Evolutionary conservation across 1,284 basidiomycete genomes (phyloP).

Genomic region (Macrocystidia cucumis): DNA sequence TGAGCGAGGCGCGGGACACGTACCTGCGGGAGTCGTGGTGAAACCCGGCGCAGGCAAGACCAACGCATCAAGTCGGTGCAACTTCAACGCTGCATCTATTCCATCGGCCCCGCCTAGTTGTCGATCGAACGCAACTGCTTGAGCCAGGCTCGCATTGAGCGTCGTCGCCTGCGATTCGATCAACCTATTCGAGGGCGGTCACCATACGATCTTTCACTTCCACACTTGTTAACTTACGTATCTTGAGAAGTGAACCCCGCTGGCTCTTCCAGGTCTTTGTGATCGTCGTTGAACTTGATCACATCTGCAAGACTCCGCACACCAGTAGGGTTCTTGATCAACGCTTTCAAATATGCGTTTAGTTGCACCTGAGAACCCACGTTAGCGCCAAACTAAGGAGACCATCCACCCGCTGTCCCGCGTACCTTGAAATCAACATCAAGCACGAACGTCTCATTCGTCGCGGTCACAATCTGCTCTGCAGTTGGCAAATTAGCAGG

Average conservation of each 20-base stretch:
- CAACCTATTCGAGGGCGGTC: constrained; percentile 26
- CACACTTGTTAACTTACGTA: too few relatives aligned
- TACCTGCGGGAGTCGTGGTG: constrained; percentile 30
- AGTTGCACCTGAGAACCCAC: constrained; percentile 34
- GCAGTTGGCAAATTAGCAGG: constrained; percentile 54
- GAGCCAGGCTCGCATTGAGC: constrained; percentile 44
- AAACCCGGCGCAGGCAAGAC: constrained; percentile 46
- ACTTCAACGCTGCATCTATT: constrained; percentile 48
- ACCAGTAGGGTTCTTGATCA: constrained; percentile 42
- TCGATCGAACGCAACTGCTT: constrained; percentile 35
- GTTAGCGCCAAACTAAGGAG: background rate
- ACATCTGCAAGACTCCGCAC: constrained; percentile 46
- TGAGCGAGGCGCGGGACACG: background rate
- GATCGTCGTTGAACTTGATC: constrained; percentile 44
- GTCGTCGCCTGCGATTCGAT: constrained; percentile 39
- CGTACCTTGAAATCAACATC: constrained; percentile 50
- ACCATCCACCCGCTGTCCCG: background rate
- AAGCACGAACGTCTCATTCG: constrained; percentile 48
- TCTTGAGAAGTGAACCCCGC: too few relatives aligned
- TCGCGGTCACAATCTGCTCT: constrained; percentile 38
- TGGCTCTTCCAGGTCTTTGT: constrained; percentile 42
- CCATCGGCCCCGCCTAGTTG: constrained; percentile 47
- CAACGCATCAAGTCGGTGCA: constrained; percentile 47
- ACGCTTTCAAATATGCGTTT: constrained; percentile 34
- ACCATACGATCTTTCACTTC: too few relatives aligned